Conservation (phyloP, 768 basidiomycete genomes). For the Daedaleopsis sinensis region DNA sequence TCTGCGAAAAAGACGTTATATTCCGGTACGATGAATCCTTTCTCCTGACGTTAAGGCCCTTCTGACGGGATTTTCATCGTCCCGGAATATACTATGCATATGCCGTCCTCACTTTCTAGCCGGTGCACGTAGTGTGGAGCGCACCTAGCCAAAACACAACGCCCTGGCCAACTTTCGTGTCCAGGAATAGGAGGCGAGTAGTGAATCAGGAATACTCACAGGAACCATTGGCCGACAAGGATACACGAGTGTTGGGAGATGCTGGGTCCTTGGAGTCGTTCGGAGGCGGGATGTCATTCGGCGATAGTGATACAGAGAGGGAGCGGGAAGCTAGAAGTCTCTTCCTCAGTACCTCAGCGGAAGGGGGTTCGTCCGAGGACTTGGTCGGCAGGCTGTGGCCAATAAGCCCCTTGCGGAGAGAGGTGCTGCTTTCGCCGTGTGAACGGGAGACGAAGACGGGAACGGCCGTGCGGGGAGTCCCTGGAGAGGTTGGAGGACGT, state of each 20-base stretch:
- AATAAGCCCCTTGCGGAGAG: conserved; percentile 54
- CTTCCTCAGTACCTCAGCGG: conserved; percentile 25
- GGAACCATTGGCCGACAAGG: background rate
- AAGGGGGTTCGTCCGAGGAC: conserved; percentile 31
- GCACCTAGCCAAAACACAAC: too few species aligned
- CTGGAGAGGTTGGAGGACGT: conserved; percentile 82
- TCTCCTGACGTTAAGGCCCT: too few species aligned
- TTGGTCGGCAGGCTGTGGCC: conserved; percentile 41
- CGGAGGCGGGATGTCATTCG: conserved; percentile 41
- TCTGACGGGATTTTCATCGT: too few species aligned
- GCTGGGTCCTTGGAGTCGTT: background rate
- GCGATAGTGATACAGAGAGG: conserved; percentile 64
- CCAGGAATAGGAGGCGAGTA: too few species aligned
- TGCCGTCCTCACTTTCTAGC: too few species aligned
- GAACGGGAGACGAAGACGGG: conserved; percentile 35
- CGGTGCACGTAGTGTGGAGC: too few species aligned
- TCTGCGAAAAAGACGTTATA: too few species aligned
- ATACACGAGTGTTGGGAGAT: conserved; percentile 6
- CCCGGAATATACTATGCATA: too few species aligned
- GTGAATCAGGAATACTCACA: background rate
- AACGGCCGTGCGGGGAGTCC: conserved; percentile 48
- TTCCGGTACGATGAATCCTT: too few species aligned
- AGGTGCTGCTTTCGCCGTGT: conserved; percentile 8
- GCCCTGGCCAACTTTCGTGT: too few species aligned
- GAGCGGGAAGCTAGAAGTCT: conserved; percentile 55